Conservation (phyloP, 345 rosid genomes). For the Acer campestre region DNA sequence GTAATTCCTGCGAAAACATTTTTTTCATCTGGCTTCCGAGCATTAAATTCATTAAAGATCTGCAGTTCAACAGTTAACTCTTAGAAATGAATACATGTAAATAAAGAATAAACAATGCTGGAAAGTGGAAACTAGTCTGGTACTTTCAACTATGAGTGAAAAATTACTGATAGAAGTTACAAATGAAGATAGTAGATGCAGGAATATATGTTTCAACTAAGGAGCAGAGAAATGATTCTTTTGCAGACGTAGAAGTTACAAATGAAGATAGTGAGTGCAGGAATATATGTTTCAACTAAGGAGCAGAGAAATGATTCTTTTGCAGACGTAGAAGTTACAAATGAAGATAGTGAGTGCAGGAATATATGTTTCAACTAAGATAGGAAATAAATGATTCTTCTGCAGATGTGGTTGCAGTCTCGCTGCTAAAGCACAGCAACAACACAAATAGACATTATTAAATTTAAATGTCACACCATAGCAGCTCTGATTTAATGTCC, state of each 20-base stretch:
- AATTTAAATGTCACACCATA: background rate
- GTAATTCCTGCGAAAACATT: slow-evolving; percentile 76
- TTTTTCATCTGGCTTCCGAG: slow-evolving; percentile 88
- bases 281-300: background rate
- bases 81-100: background rate
- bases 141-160: background rate
- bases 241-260: background rate
- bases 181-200: background rate
- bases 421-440: background rate
- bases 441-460: background rate
- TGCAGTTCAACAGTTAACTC: slow-evolving; percentile 28
- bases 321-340: background rate
- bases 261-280: background rate
- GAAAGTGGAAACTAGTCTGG: background rate
- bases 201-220: background rate
- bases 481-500: background rate
- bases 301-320: background rate
- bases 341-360: background rate
- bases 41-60: slow-evolving; percentile 94
- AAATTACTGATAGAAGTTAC: background rate
- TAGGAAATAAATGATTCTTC: background rate
- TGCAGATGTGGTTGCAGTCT: background rate
- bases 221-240: background rate
- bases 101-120: background rate
- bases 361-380: background rate